phyloP scores from a whole-genome alignment of 441 rosid species.

The Pelargonium fulgidum region DNA sequence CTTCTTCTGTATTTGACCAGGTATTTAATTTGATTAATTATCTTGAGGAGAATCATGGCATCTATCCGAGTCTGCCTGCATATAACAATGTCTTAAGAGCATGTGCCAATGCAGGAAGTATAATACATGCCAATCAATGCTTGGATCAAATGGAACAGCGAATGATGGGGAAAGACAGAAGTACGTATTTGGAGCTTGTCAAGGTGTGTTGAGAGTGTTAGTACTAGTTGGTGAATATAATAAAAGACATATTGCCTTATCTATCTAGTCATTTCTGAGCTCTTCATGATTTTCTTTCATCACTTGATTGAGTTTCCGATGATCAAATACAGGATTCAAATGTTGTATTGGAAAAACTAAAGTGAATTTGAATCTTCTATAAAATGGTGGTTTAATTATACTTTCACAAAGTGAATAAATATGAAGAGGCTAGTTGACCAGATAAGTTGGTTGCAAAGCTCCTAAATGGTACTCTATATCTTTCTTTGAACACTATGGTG shows the following conservation, averaged over 20 bases:
- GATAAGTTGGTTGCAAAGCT: no score
- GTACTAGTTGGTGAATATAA: constrained; percentile 12
- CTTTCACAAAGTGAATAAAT: background rate
- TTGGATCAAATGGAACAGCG: constrained; percentile 72
- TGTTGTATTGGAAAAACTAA: background rate
- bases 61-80: constrained; percentile 38
- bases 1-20: constrained; percentile 33
- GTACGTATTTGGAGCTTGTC: constrained; percentile 64
- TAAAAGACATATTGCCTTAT: constrained; percentile 8
- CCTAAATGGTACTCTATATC: background rate
- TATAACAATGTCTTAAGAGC: constrained; percentile 63
- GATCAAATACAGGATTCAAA: background rate
- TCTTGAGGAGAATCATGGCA: constrained; percentile 41
- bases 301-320: background rate
- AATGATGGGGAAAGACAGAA: constrained; percentile 63
- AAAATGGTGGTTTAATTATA: background rate
- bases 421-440: no score
- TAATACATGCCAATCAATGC: constrained; percentile 47
- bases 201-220: constrained; percentile 41
- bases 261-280: background rate
- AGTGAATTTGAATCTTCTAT: background rate
- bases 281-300: background rate
- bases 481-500: background rate
- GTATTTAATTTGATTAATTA: constrained; percentile 49
- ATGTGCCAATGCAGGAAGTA: constrained; percentile 36